Conservation (phyloP, 1,284 basidiomycete genomes). For the Ceratobasidium sp. region DNA sequence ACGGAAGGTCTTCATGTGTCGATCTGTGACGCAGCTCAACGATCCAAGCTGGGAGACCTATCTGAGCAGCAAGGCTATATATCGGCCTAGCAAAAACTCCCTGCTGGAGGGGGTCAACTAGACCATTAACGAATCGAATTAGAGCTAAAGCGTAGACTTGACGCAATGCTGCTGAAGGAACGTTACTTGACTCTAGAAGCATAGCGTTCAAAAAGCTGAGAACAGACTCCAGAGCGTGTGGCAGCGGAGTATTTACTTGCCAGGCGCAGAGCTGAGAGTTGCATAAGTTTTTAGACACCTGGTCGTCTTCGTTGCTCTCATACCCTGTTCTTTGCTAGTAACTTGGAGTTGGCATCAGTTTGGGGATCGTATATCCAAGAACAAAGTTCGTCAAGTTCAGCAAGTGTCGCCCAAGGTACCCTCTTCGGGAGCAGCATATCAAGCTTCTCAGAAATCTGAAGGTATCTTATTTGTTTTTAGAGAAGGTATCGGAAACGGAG, state of each 20-base stretch:
- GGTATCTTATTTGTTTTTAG: neutral
- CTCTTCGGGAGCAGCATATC: slow-evolving; percentile 83
- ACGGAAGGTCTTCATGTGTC: slow-evolving; percentile 96
- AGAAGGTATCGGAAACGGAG: neutral
- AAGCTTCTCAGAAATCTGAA: neutral
- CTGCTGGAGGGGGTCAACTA: slow-evolving; percentile 93
- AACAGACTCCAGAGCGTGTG: slow-evolving; percentile 79
- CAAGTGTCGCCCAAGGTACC: slow-evolving; percentile 82
- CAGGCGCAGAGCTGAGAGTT: slow-evolving; percentile 77
- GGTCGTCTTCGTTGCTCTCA: slow-evolving; percentile 52
- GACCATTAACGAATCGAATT: slow-evolving; percentile 92
- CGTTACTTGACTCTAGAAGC: slow-evolving; percentile 62
- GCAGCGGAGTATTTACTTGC: slow-evolving; percentile 77
- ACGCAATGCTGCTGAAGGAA: slow-evolving; percentile 66
- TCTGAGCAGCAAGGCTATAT: slow-evolving; percentile 85
- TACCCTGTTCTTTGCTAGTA: slow-evolving; percentile 78
- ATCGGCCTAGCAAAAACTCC: slow-evolving; percentile 92
- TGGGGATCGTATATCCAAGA: slow-evolving; percentile 83
- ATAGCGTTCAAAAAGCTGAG: slow-evolving; percentile 76
- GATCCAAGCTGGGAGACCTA: slow-evolving; percentile 89
- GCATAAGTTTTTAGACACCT: slow-evolving; percentile 18
- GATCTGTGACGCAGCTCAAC: slow-evolving; percentile 96
- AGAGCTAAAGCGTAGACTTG: slow-evolving; percentile 82
- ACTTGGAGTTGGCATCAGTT: slow-evolving; percentile 68
- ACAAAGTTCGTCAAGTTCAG: slow-evolving; percentile 86